Conservation (phyloP, 2,329 filamentous ascomycete genomes). For the Cyphellophora attinorum region DNA sequence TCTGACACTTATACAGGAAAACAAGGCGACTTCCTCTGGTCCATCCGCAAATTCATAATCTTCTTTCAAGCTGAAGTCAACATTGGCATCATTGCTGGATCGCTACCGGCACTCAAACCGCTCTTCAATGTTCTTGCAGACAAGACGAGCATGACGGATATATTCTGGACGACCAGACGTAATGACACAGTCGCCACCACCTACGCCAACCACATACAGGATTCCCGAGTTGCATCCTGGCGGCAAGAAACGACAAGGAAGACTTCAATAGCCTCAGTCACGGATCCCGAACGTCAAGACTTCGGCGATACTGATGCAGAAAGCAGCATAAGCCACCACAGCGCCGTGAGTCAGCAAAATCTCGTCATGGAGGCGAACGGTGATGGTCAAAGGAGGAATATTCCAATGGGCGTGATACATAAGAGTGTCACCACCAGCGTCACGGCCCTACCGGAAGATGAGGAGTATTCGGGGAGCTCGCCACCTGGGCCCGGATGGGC, state of each 20-base stretch:
- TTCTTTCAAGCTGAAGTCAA: slow-evolving; percentile 32
- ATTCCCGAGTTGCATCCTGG: no score
- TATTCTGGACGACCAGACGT: no score
- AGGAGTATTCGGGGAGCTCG: no score
- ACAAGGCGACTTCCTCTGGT: slow-evolving; percentile 34
- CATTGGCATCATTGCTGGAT: slow-evolving; percentile 24
- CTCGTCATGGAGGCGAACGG: slow-evolving; percentile 2
- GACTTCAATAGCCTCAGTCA: background rate
- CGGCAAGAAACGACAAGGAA: slow-evolving; percentile 1
- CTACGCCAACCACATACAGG: no score
- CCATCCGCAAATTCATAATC: slow-evolving; percentile 38
- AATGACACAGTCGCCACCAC: no score
- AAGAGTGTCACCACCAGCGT: slow-evolving; percentile 2
- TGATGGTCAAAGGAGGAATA: no score
- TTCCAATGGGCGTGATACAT: background rate
- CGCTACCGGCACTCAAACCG: slow-evolving; percentile 23
- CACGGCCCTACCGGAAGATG: no score
- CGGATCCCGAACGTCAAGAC: background rate
- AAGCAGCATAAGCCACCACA: no score
- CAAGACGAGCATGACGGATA: slow-evolving; percentile 3
- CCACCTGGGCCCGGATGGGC: no score
- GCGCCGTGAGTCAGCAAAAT: slow-evolving; percentile 1
- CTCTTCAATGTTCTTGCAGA: slow-evolving; percentile 21
- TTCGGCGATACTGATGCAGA: background rate
- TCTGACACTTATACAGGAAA: no score